Percentiles rank a stretch among this genome's conserved stretches.
phyloP scores from a whole-genome alignment of 257 asterid genomes.

The Lycium ferocissimum region DNA sequence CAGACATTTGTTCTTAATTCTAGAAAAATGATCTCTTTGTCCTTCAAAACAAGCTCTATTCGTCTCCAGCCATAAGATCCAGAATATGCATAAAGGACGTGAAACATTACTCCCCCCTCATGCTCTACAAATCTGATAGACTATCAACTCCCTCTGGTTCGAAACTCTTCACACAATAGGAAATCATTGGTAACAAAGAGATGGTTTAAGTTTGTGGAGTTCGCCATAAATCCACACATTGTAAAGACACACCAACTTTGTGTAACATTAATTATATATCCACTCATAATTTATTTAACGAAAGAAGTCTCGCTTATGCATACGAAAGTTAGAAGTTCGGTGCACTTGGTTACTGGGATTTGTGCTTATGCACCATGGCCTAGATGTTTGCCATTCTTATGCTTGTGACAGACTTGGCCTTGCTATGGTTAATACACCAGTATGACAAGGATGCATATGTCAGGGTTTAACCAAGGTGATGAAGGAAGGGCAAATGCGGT shows the following conservation, averaged over 20 bases:
- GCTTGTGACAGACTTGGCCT: neutral
- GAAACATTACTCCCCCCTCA: neutral
- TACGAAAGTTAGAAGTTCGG: conserved; percentile 5
- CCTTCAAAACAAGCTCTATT: too few relatives aligned
- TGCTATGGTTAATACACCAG: conserved; percentile 16
- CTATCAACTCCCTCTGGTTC: conserved; percentile 8
- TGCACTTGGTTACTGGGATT: neutral
- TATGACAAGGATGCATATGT: neutral
- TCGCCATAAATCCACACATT: neutral
- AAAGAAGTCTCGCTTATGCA: neutral
- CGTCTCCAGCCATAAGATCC: too few relatives aligned
- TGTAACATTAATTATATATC: neutral
- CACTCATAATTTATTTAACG: neutral
- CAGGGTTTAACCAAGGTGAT: neutral
- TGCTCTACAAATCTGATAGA: neutral
- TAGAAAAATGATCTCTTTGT: too few relatives aligned
- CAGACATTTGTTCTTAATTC: too few relatives aligned
- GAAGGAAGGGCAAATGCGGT: neutral
- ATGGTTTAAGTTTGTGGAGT: neutral
- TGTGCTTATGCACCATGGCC: neutral
- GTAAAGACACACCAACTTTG: neutral
- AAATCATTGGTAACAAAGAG: neutral
- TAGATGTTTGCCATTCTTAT: neutral
- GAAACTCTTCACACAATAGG: neutral
- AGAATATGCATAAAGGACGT: too few relatives aligned